Percentiles rank a stretch among this genome's conserved stretches.
Conservation (phyloP, 2,329 filamentous ascomycete genomes). For the Biscogniauxia sp. region DNA sequence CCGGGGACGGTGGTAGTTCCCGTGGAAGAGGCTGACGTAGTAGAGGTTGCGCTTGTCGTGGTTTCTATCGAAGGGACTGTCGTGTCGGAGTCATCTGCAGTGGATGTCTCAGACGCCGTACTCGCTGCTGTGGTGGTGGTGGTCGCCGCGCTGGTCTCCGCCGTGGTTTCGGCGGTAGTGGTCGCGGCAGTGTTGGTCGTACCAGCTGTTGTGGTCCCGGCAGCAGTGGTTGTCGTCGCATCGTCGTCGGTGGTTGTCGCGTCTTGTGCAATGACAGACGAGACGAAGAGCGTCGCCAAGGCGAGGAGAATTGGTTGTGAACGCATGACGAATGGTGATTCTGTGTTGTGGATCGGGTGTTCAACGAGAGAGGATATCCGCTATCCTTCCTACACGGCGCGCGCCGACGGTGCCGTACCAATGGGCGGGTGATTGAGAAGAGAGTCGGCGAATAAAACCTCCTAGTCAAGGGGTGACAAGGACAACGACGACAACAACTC, state of each 20-base stretch:
- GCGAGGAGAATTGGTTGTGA: constrained; percentile 24
- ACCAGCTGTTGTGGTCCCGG: constrained; percentile 3
- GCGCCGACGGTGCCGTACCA: neutral
- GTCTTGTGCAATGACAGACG: constrained; percentile 25
- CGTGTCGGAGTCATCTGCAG: constrained; percentile 9
- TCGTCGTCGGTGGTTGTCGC: constrained; percentile 12
- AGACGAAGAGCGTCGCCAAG: constrained; percentile 21
- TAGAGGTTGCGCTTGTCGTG: constrained; percentile 10
- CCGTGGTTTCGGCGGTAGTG: constrained; percentile 4
- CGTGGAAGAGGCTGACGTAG: constrained; percentile 13
- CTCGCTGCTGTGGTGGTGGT: constrained; percentile 10
- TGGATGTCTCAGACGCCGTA: constrained; percentile 11
- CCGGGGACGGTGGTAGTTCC: constrained; percentile 7
- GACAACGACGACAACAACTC: neutral
- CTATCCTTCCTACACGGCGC: constrained; percentile 4
- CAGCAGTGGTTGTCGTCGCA: constrained; percentile 11
- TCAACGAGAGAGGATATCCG: constrained; percentile 3
- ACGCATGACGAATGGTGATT: constrained; percentile 24
- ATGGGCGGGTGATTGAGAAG: neutral
- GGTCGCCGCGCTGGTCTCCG: constrained; percentile 4
- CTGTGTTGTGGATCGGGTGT: constrained; percentile 3
- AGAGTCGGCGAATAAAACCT: neutral
- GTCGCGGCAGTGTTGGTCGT: constrained; percentile 10
- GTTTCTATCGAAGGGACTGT: constrained; percentile 11
- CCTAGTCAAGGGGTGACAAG: neutral